A percentile compares a stretch with the other conserved stretches of the same genome.
These are phyloP conservation scores for Cyclotella kingstonii DNA, from an alignment of 108 stramenopile genomes.

Conservation along the genomic window DNA sequence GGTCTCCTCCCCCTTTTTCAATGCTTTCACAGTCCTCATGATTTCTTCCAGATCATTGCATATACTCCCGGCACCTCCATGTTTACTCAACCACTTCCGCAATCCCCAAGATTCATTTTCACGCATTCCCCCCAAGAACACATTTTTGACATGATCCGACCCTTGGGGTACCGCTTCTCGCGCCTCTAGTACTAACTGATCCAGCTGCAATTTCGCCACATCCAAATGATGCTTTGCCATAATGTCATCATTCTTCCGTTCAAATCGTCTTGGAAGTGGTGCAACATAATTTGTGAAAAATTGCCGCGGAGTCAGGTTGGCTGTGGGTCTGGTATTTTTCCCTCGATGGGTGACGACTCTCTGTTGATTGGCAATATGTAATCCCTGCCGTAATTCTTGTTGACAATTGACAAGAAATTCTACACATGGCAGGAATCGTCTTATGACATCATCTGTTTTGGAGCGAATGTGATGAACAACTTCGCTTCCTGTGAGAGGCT, in stretches of 20 bases:
- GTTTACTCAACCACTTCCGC: constrained; percentile 80
- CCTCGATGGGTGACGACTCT: neutral
- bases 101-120: constrained; percentile 89
- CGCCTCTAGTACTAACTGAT: constrained; percentile 57
- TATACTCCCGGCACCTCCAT: constrained; percentile 76
- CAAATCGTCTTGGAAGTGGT: constrained; percentile 63
- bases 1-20: constrained; percentile 47
- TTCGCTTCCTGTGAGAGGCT: constrained; percentile 60
- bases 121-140: constrained; percentile 86
- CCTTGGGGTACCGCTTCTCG: constrained; percentile 48
- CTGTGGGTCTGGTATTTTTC: neutral
- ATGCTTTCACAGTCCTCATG: constrained; percentile 51
- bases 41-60: constrained; percentile 85
- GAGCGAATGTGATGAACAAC: constrained; percentile 50
- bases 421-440: constrained; percentile 76
- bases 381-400: constrained; percentile 79
- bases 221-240: constrained; percentile 54
- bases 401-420: constrained; percentile 88
- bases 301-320: constrained; percentile 62
- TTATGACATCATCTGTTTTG: constrained; percentile 66
- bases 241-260: constrained; percentile 48
- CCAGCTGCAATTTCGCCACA: constrained; percentile 50
- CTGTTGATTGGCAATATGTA: constrained; percentile 50
- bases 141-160: constrained; percentile 79
- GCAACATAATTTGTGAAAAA: constrained; percentile 64